Evolutionary conservation across 441 rosid species (phyloP).

Genomic region (Breynia disticha): DNA sequence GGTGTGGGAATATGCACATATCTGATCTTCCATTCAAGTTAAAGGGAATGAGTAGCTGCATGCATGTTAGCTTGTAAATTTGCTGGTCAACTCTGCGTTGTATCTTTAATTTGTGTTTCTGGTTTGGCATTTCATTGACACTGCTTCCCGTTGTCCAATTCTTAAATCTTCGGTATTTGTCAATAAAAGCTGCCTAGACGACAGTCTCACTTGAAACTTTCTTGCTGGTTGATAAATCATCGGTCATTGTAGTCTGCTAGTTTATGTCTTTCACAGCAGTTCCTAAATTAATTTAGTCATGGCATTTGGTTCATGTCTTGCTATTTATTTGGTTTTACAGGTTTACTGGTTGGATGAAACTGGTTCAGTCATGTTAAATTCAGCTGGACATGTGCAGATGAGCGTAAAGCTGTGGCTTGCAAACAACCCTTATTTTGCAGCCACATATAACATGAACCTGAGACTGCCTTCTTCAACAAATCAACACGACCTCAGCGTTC

Average conservation of each 20-base stretch:
- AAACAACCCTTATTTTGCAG: background rate
- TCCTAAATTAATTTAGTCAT: background rate
- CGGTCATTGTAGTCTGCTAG: background rate
- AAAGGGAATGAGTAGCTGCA: background rate
- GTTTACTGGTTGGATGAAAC: background rate
- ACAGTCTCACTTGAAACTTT: background rate
- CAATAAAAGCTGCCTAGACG: background rate
- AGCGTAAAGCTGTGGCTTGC: background rate
- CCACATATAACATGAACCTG: no score
- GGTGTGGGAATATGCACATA: background rate
- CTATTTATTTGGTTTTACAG: background rate
- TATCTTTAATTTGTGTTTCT: background rate
- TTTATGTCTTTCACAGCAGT: background rate
- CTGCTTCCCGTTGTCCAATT: background rate
- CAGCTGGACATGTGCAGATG: background rate
- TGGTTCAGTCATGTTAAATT: background rate
- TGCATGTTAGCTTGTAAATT: background rate
- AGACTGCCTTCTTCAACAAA: no score
- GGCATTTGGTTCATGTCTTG: background rate
- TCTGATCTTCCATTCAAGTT: background rate
- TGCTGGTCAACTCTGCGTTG: background rate
- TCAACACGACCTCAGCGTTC: no score
- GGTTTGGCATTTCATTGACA: background rate
- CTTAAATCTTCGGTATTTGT: background rate
- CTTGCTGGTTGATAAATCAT: background rate